Evolutionary conservation across 169 alveolate species (phyloP).

Genomic region (Cryptosporidium ubiquitum): DNA sequence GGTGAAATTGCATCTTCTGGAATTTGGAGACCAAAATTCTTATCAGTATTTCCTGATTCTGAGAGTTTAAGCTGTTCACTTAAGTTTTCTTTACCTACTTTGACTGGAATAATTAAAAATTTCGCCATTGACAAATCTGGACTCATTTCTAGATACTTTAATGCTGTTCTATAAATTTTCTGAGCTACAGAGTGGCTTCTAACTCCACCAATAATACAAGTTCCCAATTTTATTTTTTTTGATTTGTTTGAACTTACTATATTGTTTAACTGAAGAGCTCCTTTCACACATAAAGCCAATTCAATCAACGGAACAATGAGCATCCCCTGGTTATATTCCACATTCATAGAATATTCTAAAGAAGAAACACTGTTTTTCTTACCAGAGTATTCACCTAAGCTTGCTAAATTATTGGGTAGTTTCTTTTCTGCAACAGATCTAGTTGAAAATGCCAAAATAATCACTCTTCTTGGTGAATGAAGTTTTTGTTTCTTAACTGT

Average conservation of each 20-base stretch:
- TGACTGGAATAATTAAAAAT: constrained; percentile 50
- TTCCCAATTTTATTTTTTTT: constrained; percentile 36
- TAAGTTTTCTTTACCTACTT: constrained; percentile 46
- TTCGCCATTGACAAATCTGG: constrained; percentile 57
- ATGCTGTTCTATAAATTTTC: constrained; percentile 30
- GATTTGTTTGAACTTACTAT: constrained; percentile 10
- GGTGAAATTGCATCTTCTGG: constrained; percentile 68
- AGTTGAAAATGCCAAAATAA: constrained; percentile 42
- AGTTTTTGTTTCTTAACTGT: neutral
- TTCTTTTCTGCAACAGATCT: neutral
- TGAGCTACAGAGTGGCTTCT: constrained; percentile 64
- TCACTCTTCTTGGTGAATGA: constrained; percentile 66
- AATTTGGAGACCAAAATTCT: constrained; percentile 19
- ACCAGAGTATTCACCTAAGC: constrained; percentile 4
- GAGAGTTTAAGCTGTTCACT: constrained; percentile 39
- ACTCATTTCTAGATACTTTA: constrained; percentile 46
- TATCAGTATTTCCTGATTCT: constrained; percentile 4
- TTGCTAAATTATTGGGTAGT: constrained; percentile 40
- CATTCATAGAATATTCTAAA: constrained; percentile 52
- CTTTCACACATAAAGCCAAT: constrained; percentile 55
- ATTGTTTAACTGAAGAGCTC: constrained; percentile 30
- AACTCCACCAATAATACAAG: constrained; percentile 64
- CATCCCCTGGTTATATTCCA: constrained; percentile 25
- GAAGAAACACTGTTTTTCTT: constrained; percentile 11
- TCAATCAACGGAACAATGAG: constrained; percentile 37